Evolutionary conservation across 768 basidiomycete species (phyloP).

Genomic region (Podaxis sp.): DNA sequence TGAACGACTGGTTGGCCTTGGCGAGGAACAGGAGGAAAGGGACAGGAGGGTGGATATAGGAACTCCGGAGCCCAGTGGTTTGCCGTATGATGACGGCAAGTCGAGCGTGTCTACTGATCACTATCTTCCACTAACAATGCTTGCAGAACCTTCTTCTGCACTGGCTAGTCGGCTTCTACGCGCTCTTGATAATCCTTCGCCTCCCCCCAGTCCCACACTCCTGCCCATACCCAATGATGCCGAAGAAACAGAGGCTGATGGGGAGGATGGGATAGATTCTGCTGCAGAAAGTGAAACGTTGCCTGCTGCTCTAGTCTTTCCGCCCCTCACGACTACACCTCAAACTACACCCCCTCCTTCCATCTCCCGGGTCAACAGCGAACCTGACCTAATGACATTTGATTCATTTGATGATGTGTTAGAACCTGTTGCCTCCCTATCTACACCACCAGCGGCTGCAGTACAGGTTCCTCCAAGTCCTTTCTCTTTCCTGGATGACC

Average conservation of each 20-base stretch:
- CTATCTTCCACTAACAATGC: slow-evolving; percentile 9
- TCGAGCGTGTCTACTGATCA: background rate
- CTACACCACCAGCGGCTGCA: background rate
- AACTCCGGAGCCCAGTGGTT: slow-evolving; percentile 48
- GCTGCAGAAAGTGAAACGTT: background rate
- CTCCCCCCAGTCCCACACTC: slow-evolving; percentile 38
- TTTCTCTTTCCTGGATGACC: slow-evolving; percentile 1
- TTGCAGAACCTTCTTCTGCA: slow-evolving; percentile 63
- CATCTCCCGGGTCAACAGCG: background rate
- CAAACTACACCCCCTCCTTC: slow-evolving; percentile 14
- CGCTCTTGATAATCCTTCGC: slow-evolving; percentile 77
- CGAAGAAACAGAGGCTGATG: background rate
- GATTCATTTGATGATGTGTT: slow-evolving; percentile 34
- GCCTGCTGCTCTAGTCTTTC: background rate
- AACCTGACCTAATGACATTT: slow-evolving; percentile 27
- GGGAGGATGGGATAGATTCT: background rate
- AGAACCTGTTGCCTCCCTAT: background rate
- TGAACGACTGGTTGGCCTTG: slow-evolving; percentile 28
- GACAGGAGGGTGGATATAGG: slow-evolving; percentile 30
- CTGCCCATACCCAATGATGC: slow-evolving; percentile 6
- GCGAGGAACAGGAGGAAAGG: slow-evolving; percentile 32
- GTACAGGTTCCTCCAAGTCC: slow-evolving; percentile 8
- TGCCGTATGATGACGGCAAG: slow-evolving; percentile 44
- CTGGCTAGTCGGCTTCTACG: slow-evolving; percentile 66
- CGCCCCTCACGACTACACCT: background rate